A percentile compares a stretch with the other conserved stretches of the same genome.
These are phyloP conservation scores for Russula sp. DNA, from an alignment of 768 basidiomycete species.

Conservation along the genomic window DNA sequence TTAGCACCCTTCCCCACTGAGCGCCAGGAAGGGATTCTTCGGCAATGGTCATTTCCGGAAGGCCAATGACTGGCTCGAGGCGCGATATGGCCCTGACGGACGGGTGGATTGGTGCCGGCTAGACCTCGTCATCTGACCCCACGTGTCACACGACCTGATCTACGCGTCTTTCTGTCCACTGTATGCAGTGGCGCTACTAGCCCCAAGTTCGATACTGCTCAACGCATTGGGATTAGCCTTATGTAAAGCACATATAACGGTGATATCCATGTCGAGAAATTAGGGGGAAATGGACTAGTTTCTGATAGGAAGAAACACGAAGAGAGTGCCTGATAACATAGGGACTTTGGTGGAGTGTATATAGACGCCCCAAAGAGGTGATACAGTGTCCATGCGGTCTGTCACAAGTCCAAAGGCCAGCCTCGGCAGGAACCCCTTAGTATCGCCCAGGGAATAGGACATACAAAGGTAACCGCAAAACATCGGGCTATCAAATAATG, in stretches of 20 bases:
- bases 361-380: slow-evolving; percentile 17
- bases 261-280: slow-evolving; percentile 17
- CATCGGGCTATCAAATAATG: slow-evolving; percentile 20
- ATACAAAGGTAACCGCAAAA: slow-evolving; percentile 17
- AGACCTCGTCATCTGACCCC: slow-evolving; percentile 23
- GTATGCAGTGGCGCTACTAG: neutral
- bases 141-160: slow-evolving; percentile 3
- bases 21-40: slow-evolving; percentile 72
- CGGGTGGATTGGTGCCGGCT: slow-evolving; percentile 68
- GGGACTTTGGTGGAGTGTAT: slow-evolving; percentile 3
- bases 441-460: slow-evolving; percentile 2
- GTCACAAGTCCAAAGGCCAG: slow-evolving; percentile 14
- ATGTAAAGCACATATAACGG: slow-evolving; percentile 19
- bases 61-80: slow-evolving; percentile 82
- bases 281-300: slow-evolving; percentile 15
- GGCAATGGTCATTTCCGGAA: slow-evolving; percentile 85
- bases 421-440: slow-evolving; percentile 11
- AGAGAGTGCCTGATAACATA: slow-evolving; percentile 16
- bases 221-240: slow-evolving; percentile 17
- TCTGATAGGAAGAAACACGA: slow-evolving; percentile 9
- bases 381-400: slow-evolving; percentile 21
- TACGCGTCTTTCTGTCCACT: neutral
- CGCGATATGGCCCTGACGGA: slow-evolving; percentile 65
- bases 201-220: slow-evolving; percentile 3
- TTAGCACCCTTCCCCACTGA: slow-evolving; percentile 79